phyloP scores from a whole-genome alignment of 2,329 filamentous ascomycete genomes.

The Ciborinia camelliae region DNA sequence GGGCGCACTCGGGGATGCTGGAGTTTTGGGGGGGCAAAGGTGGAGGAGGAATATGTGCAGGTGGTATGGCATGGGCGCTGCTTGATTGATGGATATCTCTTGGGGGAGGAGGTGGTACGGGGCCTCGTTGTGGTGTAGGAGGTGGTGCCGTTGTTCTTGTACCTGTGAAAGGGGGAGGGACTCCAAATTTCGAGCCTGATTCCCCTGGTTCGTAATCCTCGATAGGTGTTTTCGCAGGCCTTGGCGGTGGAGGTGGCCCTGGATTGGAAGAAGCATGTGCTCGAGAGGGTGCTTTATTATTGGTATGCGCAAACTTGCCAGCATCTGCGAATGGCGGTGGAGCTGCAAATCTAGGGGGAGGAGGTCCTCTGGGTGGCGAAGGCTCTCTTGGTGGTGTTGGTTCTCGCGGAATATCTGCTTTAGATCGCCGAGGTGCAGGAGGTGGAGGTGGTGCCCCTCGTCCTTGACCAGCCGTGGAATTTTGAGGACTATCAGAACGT shows the following conservation, averaged over 20 bases:
- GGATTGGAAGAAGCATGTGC: slow-evolving; percentile 50
- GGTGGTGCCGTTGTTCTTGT: slow-evolving; percentile 64
- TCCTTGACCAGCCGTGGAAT: slow-evolving; percentile 33
- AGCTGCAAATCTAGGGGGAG: slow-evolving; percentile 70
- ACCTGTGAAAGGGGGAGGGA: slow-evolving; percentile 76
- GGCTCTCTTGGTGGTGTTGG: slow-evolving; percentile 67
- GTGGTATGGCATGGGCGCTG: slow-evolving; percentile 41
- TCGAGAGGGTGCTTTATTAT: slow-evolving; percentile 44
- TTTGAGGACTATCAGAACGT: slow-evolving; percentile 36
- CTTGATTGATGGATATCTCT: slow-evolving; percentile 47
- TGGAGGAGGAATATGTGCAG: slow-evolving; percentile 37
- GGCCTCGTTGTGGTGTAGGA: slow-evolving; percentile 68
- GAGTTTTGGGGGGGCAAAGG: slow-evolving; percentile 46
- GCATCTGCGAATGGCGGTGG: slow-evolving; percentile 88
- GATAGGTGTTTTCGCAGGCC: slow-evolving; percentile 67
- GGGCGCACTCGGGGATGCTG: slow-evolving; percentile 46
- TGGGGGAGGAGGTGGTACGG: slow-evolving; percentile 68
- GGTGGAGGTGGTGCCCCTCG: slow-evolving; percentile 48
- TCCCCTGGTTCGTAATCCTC: slow-evolving; percentile 57
- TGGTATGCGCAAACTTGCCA: slow-evolving; percentile 71
- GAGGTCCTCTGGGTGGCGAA: slow-evolving; percentile 58
- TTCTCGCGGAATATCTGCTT: slow-evolving; percentile 47
- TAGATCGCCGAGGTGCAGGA: slow-evolving; percentile 59
- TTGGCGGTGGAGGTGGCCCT: slow-evolving; percentile 64
- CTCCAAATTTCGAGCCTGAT: slow-evolving; percentile 58